phyloP scores from a whole-genome alignment of 306 rosid genomes.

The Begonia peltatifolia region DNA sequence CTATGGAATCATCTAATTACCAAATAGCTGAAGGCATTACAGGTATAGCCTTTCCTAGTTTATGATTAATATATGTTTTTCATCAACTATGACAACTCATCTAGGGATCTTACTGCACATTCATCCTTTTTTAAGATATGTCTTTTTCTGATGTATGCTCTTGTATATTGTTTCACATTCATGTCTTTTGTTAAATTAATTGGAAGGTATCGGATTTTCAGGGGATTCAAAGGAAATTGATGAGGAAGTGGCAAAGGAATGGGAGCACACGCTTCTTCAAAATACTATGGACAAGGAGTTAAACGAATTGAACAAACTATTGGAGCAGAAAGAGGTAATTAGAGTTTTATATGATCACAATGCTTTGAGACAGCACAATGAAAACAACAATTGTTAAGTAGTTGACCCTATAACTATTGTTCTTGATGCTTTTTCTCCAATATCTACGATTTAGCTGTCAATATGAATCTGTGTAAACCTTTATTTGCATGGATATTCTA shows the following conservation, averaged over 20 bases:
- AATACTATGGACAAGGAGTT: conserved; percentile 94
- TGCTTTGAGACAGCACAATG: too few species aligned
- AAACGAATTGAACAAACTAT: conserved; percentile 82
- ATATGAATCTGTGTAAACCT: too few species aligned
- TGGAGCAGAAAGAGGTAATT: conserved; percentile 86
- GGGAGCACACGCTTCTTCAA: conserved; percentile 97
- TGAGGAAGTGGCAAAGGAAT: conserved; percentile 88
- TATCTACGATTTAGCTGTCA: too few species aligned
- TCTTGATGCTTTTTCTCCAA: too few species aligned
- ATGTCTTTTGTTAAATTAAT: conserved; percentile 6
- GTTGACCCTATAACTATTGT: too few species aligned
- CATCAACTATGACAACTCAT: neutral
- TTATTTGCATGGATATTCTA: too few species aligned
- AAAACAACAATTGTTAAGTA: too few species aligned
- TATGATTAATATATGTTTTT: conserved; percentile 3
- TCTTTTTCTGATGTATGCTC: too few species aligned
- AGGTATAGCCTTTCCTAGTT: conserved; percentile 32
- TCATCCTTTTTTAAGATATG: too few species aligned
- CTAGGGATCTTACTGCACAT: too few species aligned
- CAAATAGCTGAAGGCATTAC: conserved; percentile 59
- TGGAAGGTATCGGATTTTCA: conserved; percentile 21
- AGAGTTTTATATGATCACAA: neutral
- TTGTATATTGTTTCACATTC: neutral
- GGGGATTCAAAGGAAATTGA: conserved; percentile 82
- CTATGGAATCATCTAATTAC: conserved; percentile 50